These are phyloP conservation scores for Calamus simplicifolius DNA, from an alignment of 176 grass and related monocot genomes.

Conservation along the genomic window DNA sequence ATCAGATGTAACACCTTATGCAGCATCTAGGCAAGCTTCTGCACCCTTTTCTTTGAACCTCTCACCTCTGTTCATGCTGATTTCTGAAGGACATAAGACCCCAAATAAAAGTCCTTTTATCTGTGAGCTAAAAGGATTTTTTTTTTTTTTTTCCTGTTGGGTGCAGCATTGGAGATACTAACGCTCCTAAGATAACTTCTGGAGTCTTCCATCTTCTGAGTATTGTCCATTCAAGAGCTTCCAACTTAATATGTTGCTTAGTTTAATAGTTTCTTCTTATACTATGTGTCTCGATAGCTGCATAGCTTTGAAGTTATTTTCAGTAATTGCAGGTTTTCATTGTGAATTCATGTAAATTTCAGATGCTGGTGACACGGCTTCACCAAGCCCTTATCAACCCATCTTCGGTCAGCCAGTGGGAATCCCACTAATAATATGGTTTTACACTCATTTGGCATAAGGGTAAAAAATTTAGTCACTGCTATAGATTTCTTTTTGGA, in stretches of 20 bases:
- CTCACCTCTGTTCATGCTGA: too few relatives aligned
- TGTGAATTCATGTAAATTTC: constrained; percentile 18
- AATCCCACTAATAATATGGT: constrained; percentile 22
- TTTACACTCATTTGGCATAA: constrained; percentile 23
- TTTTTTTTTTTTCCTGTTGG: not conserved
- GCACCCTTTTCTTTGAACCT: too few relatives aligned
- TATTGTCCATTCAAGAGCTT: constrained; percentile 19
- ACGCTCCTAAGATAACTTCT: constrained; percentile 42
- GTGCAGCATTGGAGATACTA: constrained; percentile 55
- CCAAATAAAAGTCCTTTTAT: too few relatives aligned
- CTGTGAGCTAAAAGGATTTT: too few relatives aligned
- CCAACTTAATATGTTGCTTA: too few relatives aligned
- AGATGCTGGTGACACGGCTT: constrained; percentile 36
- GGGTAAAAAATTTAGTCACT: constrained; percentile 31
- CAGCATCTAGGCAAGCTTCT: constrained; percentile 36
- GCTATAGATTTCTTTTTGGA: constrained; percentile 11
- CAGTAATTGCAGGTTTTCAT: not conserved
- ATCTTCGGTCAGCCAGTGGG: constrained; percentile 22
- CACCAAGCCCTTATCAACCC: constrained; percentile 26
- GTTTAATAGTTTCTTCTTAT: too few relatives aligned
- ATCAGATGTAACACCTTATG: constrained; percentile 27
- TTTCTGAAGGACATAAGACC: too few relatives aligned
- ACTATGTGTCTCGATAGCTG: too few relatives aligned
- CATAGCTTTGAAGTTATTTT: not conserved
- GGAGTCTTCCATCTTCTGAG: constrained; percentile 49